phyloP scores from a whole-genome alignment of 2,329 filamentous ascomycete species.

The Aschersonia sp. region DNA sequence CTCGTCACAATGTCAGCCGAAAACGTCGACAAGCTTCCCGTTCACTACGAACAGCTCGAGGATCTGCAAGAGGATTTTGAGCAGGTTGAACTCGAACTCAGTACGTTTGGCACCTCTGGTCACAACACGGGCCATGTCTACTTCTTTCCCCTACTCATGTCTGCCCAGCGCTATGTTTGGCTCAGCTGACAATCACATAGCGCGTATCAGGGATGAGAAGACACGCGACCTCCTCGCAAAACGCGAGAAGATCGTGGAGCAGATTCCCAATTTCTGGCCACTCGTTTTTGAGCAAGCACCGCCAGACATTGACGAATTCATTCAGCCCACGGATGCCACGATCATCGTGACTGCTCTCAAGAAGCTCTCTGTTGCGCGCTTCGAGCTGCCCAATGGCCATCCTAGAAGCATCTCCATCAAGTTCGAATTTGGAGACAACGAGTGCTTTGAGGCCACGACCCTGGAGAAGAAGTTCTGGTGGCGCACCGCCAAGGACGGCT shows the following conservation, averaged over 20 bases:
- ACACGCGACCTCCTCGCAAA: constrained; percentile 60
- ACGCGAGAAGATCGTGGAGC: constrained; percentile 53
- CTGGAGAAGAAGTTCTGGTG: constrained; percentile 90
- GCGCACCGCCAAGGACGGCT: constrained; percentile 53
- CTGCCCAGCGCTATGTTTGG: not conserved
- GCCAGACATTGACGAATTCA: constrained; percentile 73
- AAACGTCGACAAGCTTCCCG: constrained; percentile 20
- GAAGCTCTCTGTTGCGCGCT: constrained; percentile 59
- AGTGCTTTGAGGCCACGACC: constrained; percentile 62
- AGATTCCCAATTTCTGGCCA: constrained; percentile 88
- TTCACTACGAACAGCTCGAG: constrained; percentile 63
- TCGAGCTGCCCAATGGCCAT: constrained; percentile 64
- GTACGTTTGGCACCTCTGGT: constrained; percentile 34
- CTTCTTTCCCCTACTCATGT: constrained; percentile 3
- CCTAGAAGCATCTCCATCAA: constrained; percentile 66
- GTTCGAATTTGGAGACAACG: constrained; percentile 70
- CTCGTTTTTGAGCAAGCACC: constrained; percentile 81
- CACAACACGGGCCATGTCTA: constrained; percentile 1
- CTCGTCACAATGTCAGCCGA: constrained; percentile 17
- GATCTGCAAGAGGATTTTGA: constrained; percentile 75
- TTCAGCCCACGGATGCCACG: constrained; percentile 65
- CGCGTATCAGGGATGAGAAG: constrained; percentile 57
- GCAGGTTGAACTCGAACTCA: constrained; percentile 66
- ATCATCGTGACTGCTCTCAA: constrained; percentile 56
- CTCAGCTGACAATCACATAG: constrained; percentile 23